Evolutionary conservation across 768 basidiomycete species (phyloP), one percentile per base, ranked within the genome.

Genomic region (Coprinopsis sp.): DNA sequence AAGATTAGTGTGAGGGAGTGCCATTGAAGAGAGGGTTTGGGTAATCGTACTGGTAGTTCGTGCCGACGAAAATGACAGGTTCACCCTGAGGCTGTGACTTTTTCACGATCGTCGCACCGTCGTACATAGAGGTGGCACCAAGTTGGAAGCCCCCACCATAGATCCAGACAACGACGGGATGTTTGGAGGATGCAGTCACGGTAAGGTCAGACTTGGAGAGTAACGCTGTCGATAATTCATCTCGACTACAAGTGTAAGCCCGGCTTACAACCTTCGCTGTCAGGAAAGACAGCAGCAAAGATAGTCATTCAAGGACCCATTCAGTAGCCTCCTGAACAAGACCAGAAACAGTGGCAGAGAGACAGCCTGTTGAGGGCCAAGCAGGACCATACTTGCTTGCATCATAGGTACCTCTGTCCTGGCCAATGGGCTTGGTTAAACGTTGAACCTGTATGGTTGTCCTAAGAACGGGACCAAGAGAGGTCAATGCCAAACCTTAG

Each of bases 101-200:
- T 19, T 67, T 54, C 5, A 79, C 74, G 21, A 78, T 64, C 5
- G 38, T 38, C 6, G 55, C 52, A 22, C 50, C 72, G 44, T 76
- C 71, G 31, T 37, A 58, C 56, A 39, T 51, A 37, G 51, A 38
- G 2, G 60, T 53, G n/a, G 52, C 56, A 37, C 64, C 64, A 16
- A 46, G 27, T 46, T 63, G 58, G 34, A 65, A 63, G 1, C 61
- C 64, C 14, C 58, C 72, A 28, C 72, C 72, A 41, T 58, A 72
- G 21, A 76, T 73, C 74, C 72, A 76, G 29, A 71, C 73, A 6
- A 76, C 62, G 2, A 80, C 73, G 0, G 78, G 77, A 2, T 78
- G 61, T 34, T 70, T 71, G 2, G 64, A 64, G 11, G 57, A 54
- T 1, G 66, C 50, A 1, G 62, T 65, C 1, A 64, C 58, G 41